These are phyloP conservation scores for Buxus sempervirens DNA, from an alignment of 164 flowering plant species.

Conservation along the genomic window DNA sequence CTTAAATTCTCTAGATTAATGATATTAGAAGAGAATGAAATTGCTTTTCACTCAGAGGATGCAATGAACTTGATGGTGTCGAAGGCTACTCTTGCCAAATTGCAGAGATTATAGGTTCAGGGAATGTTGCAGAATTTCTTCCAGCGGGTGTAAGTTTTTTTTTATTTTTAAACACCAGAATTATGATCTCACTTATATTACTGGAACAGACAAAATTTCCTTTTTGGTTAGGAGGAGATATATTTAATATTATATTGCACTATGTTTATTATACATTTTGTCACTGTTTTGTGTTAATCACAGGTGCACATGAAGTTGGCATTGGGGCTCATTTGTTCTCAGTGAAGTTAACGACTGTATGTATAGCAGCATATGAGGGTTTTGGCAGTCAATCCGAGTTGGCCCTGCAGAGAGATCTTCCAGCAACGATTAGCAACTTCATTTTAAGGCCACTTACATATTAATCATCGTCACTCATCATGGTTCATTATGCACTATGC, in stretches of 20 bases:
- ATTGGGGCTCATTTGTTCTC: conserved; percentile 91
- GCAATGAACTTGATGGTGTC: conserved; percentile 76
- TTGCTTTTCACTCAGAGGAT: conserved; percentile 92
- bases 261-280: too few relatives aligned
- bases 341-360: conserved; percentile 71
- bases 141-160: conserved; percentile 79
- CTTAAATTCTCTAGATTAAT: conserved; percentile 52
- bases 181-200: too few relatives aligned
- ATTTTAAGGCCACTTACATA: conserved; percentile 79
- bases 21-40: conserved; percentile 96
- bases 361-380: conserved; percentile 87
- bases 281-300: too few relatives aligned
- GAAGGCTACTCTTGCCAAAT: conserved; percentile 89
- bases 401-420: conserved; percentile 98
- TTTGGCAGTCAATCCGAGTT: conserved; percentile 95
- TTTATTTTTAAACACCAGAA: too few relatives aligned
- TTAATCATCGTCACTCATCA: conserved; percentile 84
- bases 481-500: conserved; percentile 99
- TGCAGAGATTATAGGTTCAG: conserved; percentile 90
- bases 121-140: conserved; percentile 73
- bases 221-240: too few relatives aligned
- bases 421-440: conserved; percentile 85
- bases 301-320: conserved; percentile 86
- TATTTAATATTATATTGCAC: too few relatives aligned
- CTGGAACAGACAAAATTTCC: too few relatives aligned